phyloP scores from a whole-genome alignment of 148 eudicot species.

The Chenopodium album region DNA sequence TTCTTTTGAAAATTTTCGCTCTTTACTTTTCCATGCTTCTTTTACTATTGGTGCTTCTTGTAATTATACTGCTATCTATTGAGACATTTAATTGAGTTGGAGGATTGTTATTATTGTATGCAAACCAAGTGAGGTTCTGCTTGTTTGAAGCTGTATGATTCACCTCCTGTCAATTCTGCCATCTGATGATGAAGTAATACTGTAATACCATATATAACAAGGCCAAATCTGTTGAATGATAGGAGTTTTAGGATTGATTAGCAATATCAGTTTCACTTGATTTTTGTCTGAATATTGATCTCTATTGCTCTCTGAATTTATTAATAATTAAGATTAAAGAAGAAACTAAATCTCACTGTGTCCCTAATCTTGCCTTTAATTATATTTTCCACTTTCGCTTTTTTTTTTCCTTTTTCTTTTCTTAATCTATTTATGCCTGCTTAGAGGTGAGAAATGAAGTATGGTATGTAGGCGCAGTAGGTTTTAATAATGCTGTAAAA shows the following conservation, averaged over 20 bases:
- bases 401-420: too few species aligned
- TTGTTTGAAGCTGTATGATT: background rate
- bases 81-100: background rate
- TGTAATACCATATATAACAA: background rate
- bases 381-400: too few species aligned
- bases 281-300: too few species aligned
- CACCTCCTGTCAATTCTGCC: background rate
- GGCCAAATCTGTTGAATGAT: background rate
- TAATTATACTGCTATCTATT: background rate
- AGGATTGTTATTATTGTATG: background rate
- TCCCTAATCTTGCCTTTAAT: too few species aligned
- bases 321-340: background rate
- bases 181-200: background rate
- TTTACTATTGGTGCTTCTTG: background rate
- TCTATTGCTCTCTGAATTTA: background rate
- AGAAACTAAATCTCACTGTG: background rate
- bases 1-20: background rate
- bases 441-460: too few species aligned
- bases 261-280: background rate
- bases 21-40: background rate
- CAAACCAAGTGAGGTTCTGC: background rate
- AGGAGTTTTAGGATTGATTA: background rate
- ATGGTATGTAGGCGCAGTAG: too few species aligned
- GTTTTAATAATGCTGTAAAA: too few species aligned
- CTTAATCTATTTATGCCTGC: too few species aligned